Evolutionary conservation across 805 yeast species (phyloP), one percentile per base, ranked within the genome.

Genomic region (Ogataea sp.): DNA sequence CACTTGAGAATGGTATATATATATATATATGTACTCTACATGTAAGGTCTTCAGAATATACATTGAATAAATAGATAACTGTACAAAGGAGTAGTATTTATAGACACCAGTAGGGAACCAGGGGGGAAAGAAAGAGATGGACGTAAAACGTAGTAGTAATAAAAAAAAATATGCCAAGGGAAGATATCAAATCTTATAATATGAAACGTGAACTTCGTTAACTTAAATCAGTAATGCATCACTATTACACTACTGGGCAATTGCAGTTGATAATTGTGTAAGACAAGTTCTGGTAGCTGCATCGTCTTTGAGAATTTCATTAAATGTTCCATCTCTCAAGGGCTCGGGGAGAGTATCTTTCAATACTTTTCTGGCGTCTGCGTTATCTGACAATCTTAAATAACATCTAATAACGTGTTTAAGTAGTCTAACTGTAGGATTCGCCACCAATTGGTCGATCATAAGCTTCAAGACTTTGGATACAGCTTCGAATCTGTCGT

Each of bases 371-470:
- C 96, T 71, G 2, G 97, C 97, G 46, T 94, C 94, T 27, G 78
- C 68, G 52, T 90, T 89, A 56, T 90, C 98, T 34, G 93, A 78
- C 36, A 90, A 69, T 47, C 98, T 74, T 64, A 90, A 68, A 56
- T 90, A 90, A 58, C 98, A 90, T 57, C 97, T 75, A 23, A 90
- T 93, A 26, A 90, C 95, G 56, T 93, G 97, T 57, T 90, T 89
- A 44, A 90, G 68, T 37, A 90, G 67, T 50, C 97, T 73, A 1
- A 90, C 88, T 0, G 96, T 83, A 41, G 83, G 86, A 47, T 77
- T 72, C 36, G 74, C 73, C 2, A 80, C 77, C 43, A 90, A 65
- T 61, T 90, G 96, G 39, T 83, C 86, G 35, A 93, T 89, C 95
- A 93, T 93, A 35, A 64, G 45, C 30, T 84, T 75, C 45, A 90